phyloP scores from a whole-genome alignment of 2,329 filamentous ascomycete species.

The Colletotrichum lini region DNA sequence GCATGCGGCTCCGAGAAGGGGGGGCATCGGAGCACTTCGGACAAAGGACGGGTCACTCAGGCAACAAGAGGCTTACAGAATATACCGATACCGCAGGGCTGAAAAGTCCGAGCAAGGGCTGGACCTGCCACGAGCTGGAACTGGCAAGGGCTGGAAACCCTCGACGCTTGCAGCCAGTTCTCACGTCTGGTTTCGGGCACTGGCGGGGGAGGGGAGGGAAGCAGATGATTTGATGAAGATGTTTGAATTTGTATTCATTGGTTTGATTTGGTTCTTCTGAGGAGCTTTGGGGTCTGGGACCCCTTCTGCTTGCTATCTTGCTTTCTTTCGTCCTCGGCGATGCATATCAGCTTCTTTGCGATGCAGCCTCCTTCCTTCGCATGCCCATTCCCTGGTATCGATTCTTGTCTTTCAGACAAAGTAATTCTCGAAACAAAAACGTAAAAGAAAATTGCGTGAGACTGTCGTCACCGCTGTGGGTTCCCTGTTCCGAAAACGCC shows the following conservation, averaged over 20 bases:
- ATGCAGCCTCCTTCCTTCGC: constrained; percentile 9
- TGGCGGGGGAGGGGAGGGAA: neutral
- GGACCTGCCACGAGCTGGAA: neutral
- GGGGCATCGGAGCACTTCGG: constrained; percentile 14
- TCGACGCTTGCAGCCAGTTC: neutral
- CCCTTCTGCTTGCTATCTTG: neutral
- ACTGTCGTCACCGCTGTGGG: constrained; percentile 27
- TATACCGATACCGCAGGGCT: neutral
- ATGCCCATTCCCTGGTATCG: constrained; percentile 28
- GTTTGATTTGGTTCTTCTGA: neutral
- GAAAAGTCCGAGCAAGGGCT: neutral
- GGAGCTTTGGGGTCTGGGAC: neutral
- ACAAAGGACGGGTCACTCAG: neutral
- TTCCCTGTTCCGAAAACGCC: constrained; percentile 32
- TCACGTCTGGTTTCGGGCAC: neutral
- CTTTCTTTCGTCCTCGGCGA: neutral
- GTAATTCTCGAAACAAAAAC: neutral
- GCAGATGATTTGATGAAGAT: neutral
- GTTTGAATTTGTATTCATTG: neutral
- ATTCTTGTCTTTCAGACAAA: neutral
- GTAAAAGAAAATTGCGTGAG: neutral
- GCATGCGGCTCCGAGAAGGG: constrained; percentile 24
- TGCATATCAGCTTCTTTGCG: neutral
- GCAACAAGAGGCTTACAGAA: neutral
- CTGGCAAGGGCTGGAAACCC: neutral